A percentile compares a stretch with the other conserved stretches of the same genome.
These are phyloP conservation scores for Zanthoxylum bungeanum DNA, from an alignment of 345 rosid species.

Conservation along the genomic window DNA sequence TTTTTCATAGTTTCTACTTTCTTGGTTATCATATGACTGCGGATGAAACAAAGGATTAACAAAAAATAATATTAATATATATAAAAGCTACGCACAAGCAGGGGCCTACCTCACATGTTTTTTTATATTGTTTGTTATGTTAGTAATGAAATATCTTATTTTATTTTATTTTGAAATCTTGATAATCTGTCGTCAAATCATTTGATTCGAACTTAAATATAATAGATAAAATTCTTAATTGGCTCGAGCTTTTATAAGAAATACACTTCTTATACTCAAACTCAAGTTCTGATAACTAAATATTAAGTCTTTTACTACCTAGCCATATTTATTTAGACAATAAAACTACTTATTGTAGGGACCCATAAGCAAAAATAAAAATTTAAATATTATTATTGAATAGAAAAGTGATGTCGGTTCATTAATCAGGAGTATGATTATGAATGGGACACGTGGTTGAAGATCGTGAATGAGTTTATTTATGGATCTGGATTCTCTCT, in stretches of 20 bases:
- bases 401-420: not conserved
- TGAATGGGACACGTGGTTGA: not conserved
- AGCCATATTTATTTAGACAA: too few species aligned
- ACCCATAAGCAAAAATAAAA: not conserved
- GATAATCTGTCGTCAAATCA: too few species aligned
- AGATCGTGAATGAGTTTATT: not conserved
- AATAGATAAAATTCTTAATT: too few species aligned
- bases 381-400: not conserved
- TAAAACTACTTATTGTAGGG: too few species aligned
- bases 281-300: too few species aligned
- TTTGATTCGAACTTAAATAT: too few species aligned
- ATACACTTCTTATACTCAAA: too few species aligned
- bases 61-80: not conserved
- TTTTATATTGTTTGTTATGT: not conserved
- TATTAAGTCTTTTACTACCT: too few species aligned
- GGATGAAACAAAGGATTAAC: constrained; percentile 22
- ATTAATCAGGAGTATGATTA: not conserved
- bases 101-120: constrained; percentile 20
- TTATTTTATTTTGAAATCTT: too few species aligned
- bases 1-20: too few species aligned
- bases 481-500: not conserved
- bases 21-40: constrained; percentile 5
- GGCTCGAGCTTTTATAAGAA: too few species aligned
- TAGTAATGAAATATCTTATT: too few species aligned
- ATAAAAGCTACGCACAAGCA: constrained; percentile 10